phyloP scores from a whole-genome alignment of 1,139 yeast species.

The Hansenula lynferdii region DNA sequence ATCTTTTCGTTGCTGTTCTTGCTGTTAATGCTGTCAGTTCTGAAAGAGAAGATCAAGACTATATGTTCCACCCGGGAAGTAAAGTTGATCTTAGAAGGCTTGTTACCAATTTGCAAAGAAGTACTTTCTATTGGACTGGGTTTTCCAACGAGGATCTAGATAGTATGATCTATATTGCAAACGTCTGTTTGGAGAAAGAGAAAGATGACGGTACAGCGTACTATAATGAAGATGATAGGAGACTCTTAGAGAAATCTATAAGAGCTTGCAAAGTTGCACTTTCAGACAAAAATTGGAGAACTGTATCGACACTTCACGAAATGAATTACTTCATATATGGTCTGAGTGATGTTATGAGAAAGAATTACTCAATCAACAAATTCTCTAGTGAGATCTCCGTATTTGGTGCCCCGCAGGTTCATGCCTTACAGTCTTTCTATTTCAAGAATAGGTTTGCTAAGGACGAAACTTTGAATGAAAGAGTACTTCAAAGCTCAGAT shows the following conservation, averaged over 20 bases:
- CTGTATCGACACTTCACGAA: conserved; percentile 53
- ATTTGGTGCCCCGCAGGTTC: conserved; percentile 60
- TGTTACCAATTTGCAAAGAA: conserved; percentile 56
- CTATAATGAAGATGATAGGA: conserved; percentile 35
- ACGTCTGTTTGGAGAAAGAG: conserved; percentile 37
- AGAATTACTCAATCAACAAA: conserved; percentile 39
- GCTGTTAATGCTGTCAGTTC: conserved; percentile 74
- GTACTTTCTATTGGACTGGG: conserved; percentile 75
- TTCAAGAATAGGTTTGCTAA: conserved; percentile 44
- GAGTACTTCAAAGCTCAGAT: conserved; percentile 33
- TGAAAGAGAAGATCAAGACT: conserved; percentile 60
- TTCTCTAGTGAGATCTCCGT: conserved; percentile 31
- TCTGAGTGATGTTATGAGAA: conserved; percentile 36
- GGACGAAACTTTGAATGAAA: conserved; percentile 24
- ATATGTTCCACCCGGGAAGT: conserved; percentile 63
- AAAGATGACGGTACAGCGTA: conserved; percentile 27
- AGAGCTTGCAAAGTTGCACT: conserved; percentile 44
- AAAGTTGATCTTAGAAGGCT: conserved; percentile 49
- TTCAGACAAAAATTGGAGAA: conserved; percentile 48
- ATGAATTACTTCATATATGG: conserved; percentile 51
- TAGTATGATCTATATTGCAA: conserved; percentile 44
- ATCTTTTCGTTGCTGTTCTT: conserved; percentile 59
- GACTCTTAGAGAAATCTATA: conserved; percentile 37
- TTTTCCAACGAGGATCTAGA: conserved; percentile 53
- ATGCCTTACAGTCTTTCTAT: conserved; percentile 45